Conservation (phyloP, 2,329 filamentous ascomycete species). For the Diplodia intermedia region DNA sequence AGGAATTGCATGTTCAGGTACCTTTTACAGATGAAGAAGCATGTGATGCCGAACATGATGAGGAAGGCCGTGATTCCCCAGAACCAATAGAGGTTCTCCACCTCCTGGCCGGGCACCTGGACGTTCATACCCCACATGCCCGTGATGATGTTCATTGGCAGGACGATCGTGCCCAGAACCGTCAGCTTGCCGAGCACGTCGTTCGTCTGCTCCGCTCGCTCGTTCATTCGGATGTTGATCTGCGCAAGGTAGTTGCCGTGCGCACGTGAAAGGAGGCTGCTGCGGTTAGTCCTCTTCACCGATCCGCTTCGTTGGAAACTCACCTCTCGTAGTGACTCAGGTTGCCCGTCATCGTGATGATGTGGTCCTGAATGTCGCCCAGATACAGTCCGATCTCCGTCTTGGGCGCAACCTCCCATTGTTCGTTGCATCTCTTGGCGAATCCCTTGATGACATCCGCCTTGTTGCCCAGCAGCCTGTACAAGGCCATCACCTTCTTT, state of each 20-base stretch:
- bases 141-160: constrained; percentile 99
- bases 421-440: constrained; percentile 96
- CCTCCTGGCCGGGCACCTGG: constrained; percentile 89
- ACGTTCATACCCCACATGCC: constrained; percentile 99
- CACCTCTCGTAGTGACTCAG: constrained; percentile 95
- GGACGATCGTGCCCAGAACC: constrained; percentile 92
- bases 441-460: constrained; percentile 99
- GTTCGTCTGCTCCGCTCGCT: constrained; percentile 92
- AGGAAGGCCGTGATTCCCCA: constrained; percentile 72
- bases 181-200: constrained; percentile 95
- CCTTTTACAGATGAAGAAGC: constrained; percentile 84
- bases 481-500: constrained; percentile 97
- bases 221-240: constrained; percentile 99
- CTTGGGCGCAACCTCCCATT: constrained; percentile 93
- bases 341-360: constrained; percentile 98
- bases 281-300: constrained; percentile 32
- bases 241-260: constrained; percentile 99
- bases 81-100: constrained; percentile 68
- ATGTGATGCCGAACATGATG: constrained; percentile 77
- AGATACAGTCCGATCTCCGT: constrained; percentile 97
- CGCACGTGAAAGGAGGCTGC: constrained; percentile 83
- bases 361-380: constrained; percentile 98
- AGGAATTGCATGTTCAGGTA: constrained; percentile 58
- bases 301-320: constrained; percentile 43
- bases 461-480: constrained; percentile 92